Evolutionary conservation across 1,284 basidiomycete species (phyloP).

Genomic region (Trichosporon ovoides): DNA sequence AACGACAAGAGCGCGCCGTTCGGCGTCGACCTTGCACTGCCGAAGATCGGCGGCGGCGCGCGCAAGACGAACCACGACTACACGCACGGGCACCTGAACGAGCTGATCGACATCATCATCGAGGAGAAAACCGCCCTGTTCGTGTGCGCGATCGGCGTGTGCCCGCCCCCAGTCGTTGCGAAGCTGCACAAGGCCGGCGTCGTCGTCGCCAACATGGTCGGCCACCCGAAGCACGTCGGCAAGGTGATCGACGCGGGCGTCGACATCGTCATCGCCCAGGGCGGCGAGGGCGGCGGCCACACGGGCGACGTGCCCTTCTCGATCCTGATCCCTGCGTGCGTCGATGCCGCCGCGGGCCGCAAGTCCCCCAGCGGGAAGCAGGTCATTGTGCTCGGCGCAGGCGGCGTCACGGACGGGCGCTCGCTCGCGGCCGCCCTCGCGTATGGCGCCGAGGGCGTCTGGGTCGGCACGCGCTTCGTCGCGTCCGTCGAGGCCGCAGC

Average conservation of each 20-base stretch:
- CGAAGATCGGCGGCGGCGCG: constrained; percentile 72
- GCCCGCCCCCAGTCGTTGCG: constrained; percentile 69
- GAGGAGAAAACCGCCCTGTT: constrained; percentile 76
- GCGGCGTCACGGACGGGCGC: constrained; percentile 80
- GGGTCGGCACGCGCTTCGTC: constrained; percentile 88
- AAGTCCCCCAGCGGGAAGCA: constrained; percentile 70
- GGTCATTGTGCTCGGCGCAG: constrained; percentile 75
- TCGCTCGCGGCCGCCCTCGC: constrained; percentile 74
- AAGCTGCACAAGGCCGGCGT: constrained; percentile 74
- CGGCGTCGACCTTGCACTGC: constrained; percentile 79
- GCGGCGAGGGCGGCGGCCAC: constrained; percentile 74
- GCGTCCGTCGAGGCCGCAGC: constrained; percentile 63
- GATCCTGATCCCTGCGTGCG: constrained; percentile 59
- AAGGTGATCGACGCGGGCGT: constrained; percentile 74
- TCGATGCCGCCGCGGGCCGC: constrained; percentile 67
- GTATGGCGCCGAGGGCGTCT: constrained; percentile 78
- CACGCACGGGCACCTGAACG: constrained; percentile 64
- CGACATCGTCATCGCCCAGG: constrained; percentile 83
- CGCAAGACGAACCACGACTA: constrained; percentile 67
- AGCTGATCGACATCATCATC: constrained; percentile 79
- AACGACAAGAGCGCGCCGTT: constrained; percentile 58
- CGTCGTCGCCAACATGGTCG: constrained; percentile 78
- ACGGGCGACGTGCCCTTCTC: constrained; percentile 44
- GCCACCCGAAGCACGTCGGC: constrained; percentile 75
- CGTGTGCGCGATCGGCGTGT: constrained; percentile 74